A percentile compares a stretch with the other conserved stretches of the same genome.
phyloP scores from a whole-genome alignment of 1,284 basidiomycete species.

The Mycena citricolor region DNA sequence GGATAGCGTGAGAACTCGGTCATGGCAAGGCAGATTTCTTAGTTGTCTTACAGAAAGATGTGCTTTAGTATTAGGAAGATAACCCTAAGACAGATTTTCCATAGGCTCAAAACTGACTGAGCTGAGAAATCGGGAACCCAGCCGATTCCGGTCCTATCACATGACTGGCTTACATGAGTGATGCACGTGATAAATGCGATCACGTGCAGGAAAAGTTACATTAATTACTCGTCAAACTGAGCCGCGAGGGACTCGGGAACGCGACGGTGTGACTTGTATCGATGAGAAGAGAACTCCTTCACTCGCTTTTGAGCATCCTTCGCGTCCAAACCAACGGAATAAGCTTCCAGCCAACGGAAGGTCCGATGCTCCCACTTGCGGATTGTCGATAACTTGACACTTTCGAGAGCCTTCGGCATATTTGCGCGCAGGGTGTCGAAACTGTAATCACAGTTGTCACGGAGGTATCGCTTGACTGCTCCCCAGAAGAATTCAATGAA shows the following conservation, averaged over 20 bases:
- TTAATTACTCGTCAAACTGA: constrained; percentile 4
- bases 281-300: constrained; percentile 24
- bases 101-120: neutral
- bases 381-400: constrained; percentile 25
- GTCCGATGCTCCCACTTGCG: constrained; percentile 28
- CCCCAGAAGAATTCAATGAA: constrained; percentile 33
- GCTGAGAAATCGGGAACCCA: neutral
- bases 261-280: constrained; percentile 27
- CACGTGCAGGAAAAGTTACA: no score
- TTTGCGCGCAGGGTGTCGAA: constrained; percentile 27
- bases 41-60: no score
- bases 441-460: constrained; percentile 28
- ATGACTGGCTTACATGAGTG: neutral
- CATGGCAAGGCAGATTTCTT: no score
- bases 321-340: constrained; percentile 23
- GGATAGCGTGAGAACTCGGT: no score
- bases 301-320: constrained; percentile 27
- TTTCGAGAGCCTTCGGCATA: constrained; percentile 21
- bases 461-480: constrained; percentile 26
- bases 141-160: neutral
- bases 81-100: neutral
- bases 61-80: neutral
- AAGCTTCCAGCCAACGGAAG: constrained; percentile 27
- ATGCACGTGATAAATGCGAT: no score
- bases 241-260: constrained; percentile 22